A percentile compares a stretch with the other conserved stretches of the same genome.
These are phyloP conservation scores for Parathielavia hyrcaniae DNA, from an alignment of 495 filamentous ascomycete genomes.

Conservation along the genomic window DNA sequence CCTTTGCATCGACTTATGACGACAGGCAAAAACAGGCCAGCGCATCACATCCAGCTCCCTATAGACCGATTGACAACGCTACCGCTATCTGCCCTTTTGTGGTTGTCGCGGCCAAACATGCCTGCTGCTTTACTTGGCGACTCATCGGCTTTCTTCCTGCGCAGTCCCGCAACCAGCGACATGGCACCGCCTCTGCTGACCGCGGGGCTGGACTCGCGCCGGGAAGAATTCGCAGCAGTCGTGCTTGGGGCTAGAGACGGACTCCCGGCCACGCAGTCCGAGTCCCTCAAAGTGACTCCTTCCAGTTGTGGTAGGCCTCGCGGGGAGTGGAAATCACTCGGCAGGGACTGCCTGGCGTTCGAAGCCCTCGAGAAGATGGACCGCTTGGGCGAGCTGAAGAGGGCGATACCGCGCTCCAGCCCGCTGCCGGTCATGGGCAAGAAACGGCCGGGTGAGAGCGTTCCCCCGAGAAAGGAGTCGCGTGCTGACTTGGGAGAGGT, in stretches of 20 bases:
- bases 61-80: background rate
- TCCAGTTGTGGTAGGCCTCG: constrained; percentile 9
- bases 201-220: constrained; percentile 20
- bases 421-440: constrained; percentile 35
- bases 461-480: constrained; percentile 19
- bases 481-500: constrained; percentile 27
- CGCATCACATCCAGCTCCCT: constrained; percentile 13
- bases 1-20: background rate
- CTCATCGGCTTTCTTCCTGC: constrained; percentile 14
- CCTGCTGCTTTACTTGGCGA: constrained; percentile 14
- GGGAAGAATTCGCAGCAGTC: constrained; percentile 1
- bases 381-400: constrained; percentile 23
- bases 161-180: constrained; percentile 18
- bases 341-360: constrained; percentile 13
- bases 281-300: constrained; percentile 29
- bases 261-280: constrained; percentile 39
- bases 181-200: background rate
- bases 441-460: constrained; percentile 29
- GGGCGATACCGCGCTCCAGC: constrained; percentile 30
- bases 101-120: constrained; percentile 3
- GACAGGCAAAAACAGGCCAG: background rate
- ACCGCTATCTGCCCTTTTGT: background rate
- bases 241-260: constrained; percentile 29
- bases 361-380: background rate
- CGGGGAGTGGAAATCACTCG: constrained; percentile 8